Evolutionary conservation across 768 basidiomycete genomes (phyloP), one percentile per base, ranked within the genome.

Genomic region (Pilatotrama ljubarskyi): DNA sequence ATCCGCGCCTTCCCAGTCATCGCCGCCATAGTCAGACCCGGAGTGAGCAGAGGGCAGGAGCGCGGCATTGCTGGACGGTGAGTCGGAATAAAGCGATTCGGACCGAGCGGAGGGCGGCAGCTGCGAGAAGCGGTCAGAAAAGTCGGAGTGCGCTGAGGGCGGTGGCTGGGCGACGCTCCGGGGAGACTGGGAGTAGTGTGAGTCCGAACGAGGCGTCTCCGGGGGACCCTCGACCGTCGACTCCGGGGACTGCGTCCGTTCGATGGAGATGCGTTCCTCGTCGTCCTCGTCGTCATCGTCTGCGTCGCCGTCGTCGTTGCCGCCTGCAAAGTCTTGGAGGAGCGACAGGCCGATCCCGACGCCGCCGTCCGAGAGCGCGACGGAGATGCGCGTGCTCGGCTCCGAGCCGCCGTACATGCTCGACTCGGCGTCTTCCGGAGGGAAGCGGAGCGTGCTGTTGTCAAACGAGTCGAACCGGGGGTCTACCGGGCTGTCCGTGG

Each of bases 311-410:
- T 66, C 66, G 1, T 67, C 77, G 13, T 67, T 73, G 2, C 75
- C 79, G 62, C 74, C 67, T 38, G 75, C 72, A 66, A 83, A 71
- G 40, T 78, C 79, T 63, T 84, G 82, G 52, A 91, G 72, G 53
- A 91, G 72, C 2, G 85, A 85, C 35, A 90, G 72, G 1, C 90
- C 90, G 37, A 91, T 91, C 0, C 85, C 90, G 0, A 82, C 75
- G 50, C 84, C 82, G 3, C 83, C 87, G 58, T 88, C 87, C 1
- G 82, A 83, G 53, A 76, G 62, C 6, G 70, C 77, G 3, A 74
- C 64, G 25, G 76, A 80, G 13, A 75, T 64, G 8, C 77, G 70
- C 48, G 58, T 24, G 35, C 67, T 70, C 11, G 62, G 41, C 38
- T 70, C 70, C 5, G 68, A 44, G 18, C 64, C 60, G 29, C 52